Percentiles rank a stretch among this genome's conserved stretches.
Conservation (phyloP, 805 yeast species). For the Kurtzmaniella fragi region DNA sequence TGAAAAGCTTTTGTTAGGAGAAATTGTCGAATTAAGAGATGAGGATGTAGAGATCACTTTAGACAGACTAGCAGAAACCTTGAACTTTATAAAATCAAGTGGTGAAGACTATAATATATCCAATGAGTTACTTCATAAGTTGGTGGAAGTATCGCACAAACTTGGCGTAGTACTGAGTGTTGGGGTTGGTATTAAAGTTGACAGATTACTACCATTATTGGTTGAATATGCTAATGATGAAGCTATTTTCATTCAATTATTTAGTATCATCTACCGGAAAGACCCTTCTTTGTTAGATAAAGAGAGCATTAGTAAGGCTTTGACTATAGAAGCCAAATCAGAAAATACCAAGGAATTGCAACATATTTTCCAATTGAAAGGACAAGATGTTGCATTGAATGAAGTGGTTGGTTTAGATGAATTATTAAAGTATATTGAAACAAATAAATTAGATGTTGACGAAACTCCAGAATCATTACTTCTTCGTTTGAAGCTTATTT, state of each 20-base stretch:
- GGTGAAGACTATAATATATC: neutral
- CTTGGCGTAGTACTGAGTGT: conserved; percentile 2
- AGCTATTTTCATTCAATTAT: conserved; percentile 9
- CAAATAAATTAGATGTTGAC: conserved; percentile 18
- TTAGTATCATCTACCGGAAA: conserved; percentile 8
- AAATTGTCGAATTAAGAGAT: conserved; percentile 27
- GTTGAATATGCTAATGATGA: neutral
- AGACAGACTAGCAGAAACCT: conserved; percentile 9
- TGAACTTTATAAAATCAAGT: conserved; percentile 4
- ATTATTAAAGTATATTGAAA: conserved; percentile 16
- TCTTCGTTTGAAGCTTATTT: conserved; percentile 27
- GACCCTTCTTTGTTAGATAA: conserved; percentile 10
- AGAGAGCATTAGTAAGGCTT: conserved; percentile 4
- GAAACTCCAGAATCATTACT: conserved; percentile 23
- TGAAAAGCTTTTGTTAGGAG: conserved; percentile 35
- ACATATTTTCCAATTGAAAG: neutral
- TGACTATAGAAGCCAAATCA: neutral
- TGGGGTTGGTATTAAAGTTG: neutral
- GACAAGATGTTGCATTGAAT: neutral
- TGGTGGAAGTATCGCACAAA: conserved; percentile 3
- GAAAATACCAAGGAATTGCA: neutral
- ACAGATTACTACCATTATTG: conserved; percentile 4
- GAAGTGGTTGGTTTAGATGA: conserved; percentile 1
- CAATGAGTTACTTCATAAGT: conserved; percentile 4
- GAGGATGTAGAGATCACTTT: conserved; percentile 14